Percentiles rank a stretch among this genome's conserved stretches.
Conservation (phyloP, 768 basidiomycete species). For the Leccinum pellstonianum region DNA sequence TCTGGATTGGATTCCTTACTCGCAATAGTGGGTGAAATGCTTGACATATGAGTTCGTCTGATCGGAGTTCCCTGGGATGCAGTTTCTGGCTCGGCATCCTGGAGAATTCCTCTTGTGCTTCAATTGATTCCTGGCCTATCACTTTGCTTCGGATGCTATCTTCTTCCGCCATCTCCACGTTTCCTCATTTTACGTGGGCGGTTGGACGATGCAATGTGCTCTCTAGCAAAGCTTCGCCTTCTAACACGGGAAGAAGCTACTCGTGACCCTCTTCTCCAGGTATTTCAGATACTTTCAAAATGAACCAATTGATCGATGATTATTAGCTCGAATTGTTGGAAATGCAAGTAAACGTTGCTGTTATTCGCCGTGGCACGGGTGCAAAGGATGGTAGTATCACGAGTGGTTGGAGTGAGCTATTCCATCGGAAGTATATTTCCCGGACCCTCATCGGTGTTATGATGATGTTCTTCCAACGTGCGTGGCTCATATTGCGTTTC, state of each 20-base stretch:
- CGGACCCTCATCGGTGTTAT: constrained; percentile 69
- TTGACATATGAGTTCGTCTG: neutral
- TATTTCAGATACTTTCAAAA: constrained; percentile 10
- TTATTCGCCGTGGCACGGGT: constrained; percentile 42
- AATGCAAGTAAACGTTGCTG: constrained; percentile 65
- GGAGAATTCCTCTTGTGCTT: constrained; percentile 74
- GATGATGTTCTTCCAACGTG: constrained; percentile 85
- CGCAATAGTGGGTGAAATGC: constrained; percentile 47
- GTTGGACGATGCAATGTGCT: constrained; percentile 54
- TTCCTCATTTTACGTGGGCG: constrained; percentile 49
- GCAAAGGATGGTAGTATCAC: constrained; percentile 18
- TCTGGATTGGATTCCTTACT: constrained; percentile 79
- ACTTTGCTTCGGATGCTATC: constrained; percentile 58
- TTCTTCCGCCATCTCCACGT: constrained; percentile 49
- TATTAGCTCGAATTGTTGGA: constrained; percentile 68
- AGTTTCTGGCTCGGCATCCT: constrained; percentile 67
- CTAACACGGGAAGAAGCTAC: constrained; percentile 45
- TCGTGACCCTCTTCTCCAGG: constrained; percentile 53
- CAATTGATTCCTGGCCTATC: constrained; percentile 70
- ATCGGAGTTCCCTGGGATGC: neutral
- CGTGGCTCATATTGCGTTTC: constrained; percentile 22
- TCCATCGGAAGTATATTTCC: constrained; percentile 49
- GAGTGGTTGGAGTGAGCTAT: constrained; percentile 56
- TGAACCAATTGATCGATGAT: neutral
- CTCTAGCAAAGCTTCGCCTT: constrained; percentile 53